Base-by-base conservation (phyloP, 805 yeast species). In the Teunomyces tritomae region DNA sequence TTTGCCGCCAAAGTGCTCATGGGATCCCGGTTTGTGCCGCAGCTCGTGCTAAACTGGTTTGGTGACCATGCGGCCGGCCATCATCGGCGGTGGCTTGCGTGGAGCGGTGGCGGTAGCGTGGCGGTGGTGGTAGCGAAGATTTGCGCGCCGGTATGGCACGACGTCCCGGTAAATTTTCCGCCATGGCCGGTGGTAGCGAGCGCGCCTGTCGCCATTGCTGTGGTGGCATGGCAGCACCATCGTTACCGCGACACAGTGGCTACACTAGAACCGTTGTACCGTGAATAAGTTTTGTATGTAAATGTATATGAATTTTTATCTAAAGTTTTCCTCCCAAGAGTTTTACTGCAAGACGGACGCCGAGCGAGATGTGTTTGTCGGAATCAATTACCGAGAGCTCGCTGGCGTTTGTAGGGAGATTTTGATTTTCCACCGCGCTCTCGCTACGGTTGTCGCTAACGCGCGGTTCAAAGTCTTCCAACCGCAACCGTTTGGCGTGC, bases 321-420 rank as follows among this genome's bases (percentile, higher is more conserved):
- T 57, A 78, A 13, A 85, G 62, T 63, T 79, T 78, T 6, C 79
- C 82, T 0, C 87, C 84, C 16, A 87, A 58, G 9, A 85, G 49
- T 42, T 73, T 78, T n/a, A 90, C 78, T 1, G 90, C 89, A 40
- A 84, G 55, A 47, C 78, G 81, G 13, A 87, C 90, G 13, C 85
- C 83, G 42, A 70, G 67, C 41, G 85, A 74, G 37, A 87, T 80
- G 39, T 77, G 68, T 57, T 95, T 76, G 39, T 84, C 73, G 46
- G 59, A 64, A 3, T 53, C 45, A 2, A 52, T 49, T 9, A 5
- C 13, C 14, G 33, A 14, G 13, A 8, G 4, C 8, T 27, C 13
- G 24, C 28, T 6, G 28, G 30, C 27, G 8, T 27, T 26, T 4
- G n/a, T 16, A 11, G 11, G 24, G 13, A 9, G 33, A 20, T 11